A percentile compares a stretch with the other conserved stretches of the same genome.
phyloP scores from a whole-genome alignment of 1,284 basidiomycete genomes.

The Papiliotrema laurentii region DNA sequence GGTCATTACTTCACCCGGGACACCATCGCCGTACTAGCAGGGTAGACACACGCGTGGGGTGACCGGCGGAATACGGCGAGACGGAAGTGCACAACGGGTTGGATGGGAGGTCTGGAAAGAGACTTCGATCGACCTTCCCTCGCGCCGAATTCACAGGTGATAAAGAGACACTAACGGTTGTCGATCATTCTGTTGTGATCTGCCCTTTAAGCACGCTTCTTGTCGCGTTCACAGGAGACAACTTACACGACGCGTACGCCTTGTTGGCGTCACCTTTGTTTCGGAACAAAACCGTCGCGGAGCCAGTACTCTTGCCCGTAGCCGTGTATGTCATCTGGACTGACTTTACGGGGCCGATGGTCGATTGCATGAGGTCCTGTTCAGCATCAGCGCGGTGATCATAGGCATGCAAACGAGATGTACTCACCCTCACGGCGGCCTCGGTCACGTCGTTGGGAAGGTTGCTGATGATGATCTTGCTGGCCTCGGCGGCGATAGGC shows the following conservation, averaged over 20 bases:
- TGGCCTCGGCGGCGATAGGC: constrained; percentile 51
- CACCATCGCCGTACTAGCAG: neutral
- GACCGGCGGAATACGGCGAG: neutral
- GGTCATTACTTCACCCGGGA: neutral
- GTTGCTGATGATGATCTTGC: constrained; percentile 96
- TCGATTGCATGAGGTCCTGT: constrained; percentile 87
- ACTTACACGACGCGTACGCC: constrained; percentile 75
- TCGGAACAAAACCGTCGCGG: constrained; percentile 81
- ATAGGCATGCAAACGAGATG: no score
- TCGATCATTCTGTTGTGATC: constrained; percentile 98
- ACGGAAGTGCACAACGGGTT: neutral
- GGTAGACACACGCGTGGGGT: neutral
- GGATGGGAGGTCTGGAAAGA: neutral
- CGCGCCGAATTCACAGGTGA: neutral
- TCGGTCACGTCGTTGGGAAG: constrained; percentile 94
- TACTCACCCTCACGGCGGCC: constrained; percentile 79
- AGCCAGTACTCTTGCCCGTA: constrained; percentile 81
- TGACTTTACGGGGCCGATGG: constrained; percentile 79
- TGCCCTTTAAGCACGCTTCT: constrained; percentile 5
- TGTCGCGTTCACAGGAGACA: neutral
- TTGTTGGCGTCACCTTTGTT: constrained; percentile 84
- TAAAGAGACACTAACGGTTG: constrained; percentile 76
- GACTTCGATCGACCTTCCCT: neutral
- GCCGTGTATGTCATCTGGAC: constrained; percentile 82
- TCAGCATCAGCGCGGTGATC: neutral